Evolutionary conservation across 805 yeast species (phyloP).

Genomic region (Candida boleticola): DNA sequence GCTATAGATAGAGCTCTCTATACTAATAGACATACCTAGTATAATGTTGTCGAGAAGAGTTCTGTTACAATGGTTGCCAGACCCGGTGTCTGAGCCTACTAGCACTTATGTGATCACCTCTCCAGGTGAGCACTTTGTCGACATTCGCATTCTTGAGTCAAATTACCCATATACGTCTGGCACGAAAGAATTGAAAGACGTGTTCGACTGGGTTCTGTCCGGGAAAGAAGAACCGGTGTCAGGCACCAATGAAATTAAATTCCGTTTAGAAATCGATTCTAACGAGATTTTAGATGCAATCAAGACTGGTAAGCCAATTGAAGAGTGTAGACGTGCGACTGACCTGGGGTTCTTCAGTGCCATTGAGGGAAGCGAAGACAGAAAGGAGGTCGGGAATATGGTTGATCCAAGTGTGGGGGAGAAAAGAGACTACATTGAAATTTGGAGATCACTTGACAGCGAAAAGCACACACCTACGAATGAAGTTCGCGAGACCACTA

Average conservation of each 20-base stretch:
- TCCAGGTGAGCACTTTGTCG: constrained; percentile 45
- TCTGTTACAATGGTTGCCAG: constrained; percentile 53
- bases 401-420: constrained; percentile 40
- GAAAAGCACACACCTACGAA: constrained; percentile 22
- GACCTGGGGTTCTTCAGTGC: constrained; percentile 48
- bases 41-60: constrained; percentile 43
- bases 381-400: constrained; percentile 53
- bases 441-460: constrained; percentile 53
- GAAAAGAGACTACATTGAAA: constrained; percentile 47
- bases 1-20: too few relatives aligned
- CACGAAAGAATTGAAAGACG: constrained; percentile 17
- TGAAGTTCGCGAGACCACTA: constrained; percentile 23
- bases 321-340: constrained; percentile 25
- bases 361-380: constrained; percentile 33
- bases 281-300: constrained; percentile 29
- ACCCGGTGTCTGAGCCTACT: constrained; percentile 40
- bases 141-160: constrained; percentile 31
- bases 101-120: constrained; percentile 49
- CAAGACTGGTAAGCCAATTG: constrained; percentile 28
- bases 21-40: too few relatives aligned
- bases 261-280: constrained; percentile 45
- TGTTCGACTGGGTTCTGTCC: constrained; percentile 58
- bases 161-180: constrained; percentile 13
- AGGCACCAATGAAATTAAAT: constrained; percentile 34
- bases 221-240: constrained; percentile 45